Evolutionary conservation across 257 asterid genomes (phyloP).

Genomic region (Datura wrightii): DNA sequence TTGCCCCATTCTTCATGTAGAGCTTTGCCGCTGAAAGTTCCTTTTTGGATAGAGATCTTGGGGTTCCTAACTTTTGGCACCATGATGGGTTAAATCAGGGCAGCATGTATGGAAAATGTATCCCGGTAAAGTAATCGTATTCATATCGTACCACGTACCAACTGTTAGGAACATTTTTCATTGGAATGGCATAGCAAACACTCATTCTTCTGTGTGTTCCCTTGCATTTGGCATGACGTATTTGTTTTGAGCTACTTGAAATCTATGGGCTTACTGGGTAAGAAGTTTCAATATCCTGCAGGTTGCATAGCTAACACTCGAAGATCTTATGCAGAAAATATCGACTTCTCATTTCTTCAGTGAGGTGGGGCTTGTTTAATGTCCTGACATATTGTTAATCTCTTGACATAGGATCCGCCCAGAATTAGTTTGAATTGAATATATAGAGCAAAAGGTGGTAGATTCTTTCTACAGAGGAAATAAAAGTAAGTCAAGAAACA

Average conservation of each 20-base stretch:
- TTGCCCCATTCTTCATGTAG: not conserved
- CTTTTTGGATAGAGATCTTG: not conserved
- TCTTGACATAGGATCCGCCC: slow-evolving; percentile 16
- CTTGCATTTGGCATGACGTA: not conserved
- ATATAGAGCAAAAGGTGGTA: not conserved
- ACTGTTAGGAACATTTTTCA: not conserved
- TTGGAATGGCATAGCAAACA: slow-evolving; percentile 1
- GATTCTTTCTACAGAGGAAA: not conserved
- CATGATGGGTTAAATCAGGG: not conserved
- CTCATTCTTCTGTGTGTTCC: not conserved
- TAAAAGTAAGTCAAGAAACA: slow-evolving; percentile 7
- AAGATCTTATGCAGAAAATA: not conserved
- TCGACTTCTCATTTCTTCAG: not conserved
- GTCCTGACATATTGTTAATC: not conserved
- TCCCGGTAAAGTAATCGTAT: not conserved
- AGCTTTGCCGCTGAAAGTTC: not conserved
- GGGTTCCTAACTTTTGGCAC: not conserved
- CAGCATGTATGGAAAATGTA: not conserved
- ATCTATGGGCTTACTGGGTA: not conserved
- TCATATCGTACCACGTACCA: not conserved
- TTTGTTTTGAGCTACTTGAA: not conserved
- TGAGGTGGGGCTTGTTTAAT: not conserved
- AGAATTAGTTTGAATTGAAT: slow-evolving; percentile 16
- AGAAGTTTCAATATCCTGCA: not conserved
- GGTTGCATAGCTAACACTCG: not conserved